phyloP scores from a whole-genome alignment of 495 filamentous ascomycete genomes.

The Lasiosphaeria ovina region DNA sequence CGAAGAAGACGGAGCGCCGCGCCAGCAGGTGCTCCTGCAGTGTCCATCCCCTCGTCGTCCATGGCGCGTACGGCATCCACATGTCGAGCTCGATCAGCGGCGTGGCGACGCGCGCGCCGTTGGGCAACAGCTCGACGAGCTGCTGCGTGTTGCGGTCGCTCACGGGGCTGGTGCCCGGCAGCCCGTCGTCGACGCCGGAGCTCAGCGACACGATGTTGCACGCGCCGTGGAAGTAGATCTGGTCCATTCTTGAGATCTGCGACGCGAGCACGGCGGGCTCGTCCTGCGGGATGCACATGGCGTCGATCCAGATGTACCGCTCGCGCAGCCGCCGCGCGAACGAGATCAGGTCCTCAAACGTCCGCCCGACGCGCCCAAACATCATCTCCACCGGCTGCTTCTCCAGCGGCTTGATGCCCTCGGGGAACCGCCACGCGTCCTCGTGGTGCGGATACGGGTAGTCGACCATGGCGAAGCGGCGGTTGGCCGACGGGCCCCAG shows the following conservation, averaged over 20 bases:
- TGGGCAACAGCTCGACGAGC: not conserved
- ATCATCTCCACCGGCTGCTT: not conserved
- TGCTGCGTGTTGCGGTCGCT: not conserved
- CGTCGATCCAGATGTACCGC: slow-evolving; percentile 8
- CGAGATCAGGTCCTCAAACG: not conserved
- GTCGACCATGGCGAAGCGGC: not conserved
- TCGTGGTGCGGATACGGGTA: not conserved
- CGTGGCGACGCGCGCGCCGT: not conserved
- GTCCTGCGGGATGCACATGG: slow-evolving; percentile 5
- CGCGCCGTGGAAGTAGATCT: slow-evolving; percentile 8
- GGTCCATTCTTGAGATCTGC: slow-evolving; percentile 3
- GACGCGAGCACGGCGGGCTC: not conserved
- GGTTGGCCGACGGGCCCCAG: not conserved
- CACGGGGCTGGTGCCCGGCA: not conserved
- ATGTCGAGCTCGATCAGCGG: not conserved
- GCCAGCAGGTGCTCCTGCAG: slow-evolving; percentile 4
- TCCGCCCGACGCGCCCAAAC: not conserved
- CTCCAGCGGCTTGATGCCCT: not conserved
- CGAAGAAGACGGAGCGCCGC: slow-evolving; percentile 4
- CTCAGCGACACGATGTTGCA: slow-evolving; percentile 1
- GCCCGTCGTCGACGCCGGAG: not conserved
- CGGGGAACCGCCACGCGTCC: not conserved
- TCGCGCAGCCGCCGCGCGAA: not conserved
- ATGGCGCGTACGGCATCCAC: not conserved
- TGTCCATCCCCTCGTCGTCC: not conserved